A percentile compares a stretch with the other conserved stretches of the same genome.
Evolutionary conservation across 345 rosid species (phyloP).

Genomic region (Populus alba): DNA sequence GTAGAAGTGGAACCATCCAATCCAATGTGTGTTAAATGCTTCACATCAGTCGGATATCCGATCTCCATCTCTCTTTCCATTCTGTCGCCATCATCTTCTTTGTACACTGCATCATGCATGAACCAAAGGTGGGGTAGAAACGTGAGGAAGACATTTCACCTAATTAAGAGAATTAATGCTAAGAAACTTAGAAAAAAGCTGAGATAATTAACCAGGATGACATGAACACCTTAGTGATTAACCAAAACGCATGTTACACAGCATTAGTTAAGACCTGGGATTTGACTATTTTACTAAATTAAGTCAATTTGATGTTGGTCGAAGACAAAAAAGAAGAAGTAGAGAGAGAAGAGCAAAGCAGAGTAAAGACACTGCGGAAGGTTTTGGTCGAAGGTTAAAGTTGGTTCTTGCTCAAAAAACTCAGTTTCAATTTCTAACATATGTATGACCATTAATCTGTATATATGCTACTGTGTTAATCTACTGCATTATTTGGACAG

Average conservation of each 20-base stretch:
- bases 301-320: too few relatives aligned
- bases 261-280: neutral
- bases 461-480: neutral
- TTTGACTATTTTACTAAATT: too few relatives aligned
- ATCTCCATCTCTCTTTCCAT: constrained; percentile 78
- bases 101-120: neutral
- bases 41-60: constrained; percentile 92
- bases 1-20: constrained; percentile 58
- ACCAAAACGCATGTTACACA: too few relatives aligned
- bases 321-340: too few relatives aligned
- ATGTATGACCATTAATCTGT: neutral
- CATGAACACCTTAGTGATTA: too few relatives aligned
- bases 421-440: neutral
- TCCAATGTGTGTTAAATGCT: constrained; percentile 88
- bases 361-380: too few relatives aligned
- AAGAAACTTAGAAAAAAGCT: neutral
- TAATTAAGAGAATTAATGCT: neutral
- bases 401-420: too few relatives aligned
- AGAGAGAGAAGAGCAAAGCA: too few relatives aligned
- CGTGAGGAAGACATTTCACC: neutral
- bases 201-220: neutral
- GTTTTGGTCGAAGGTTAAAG: too few relatives aligned
- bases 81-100: constrained; percentile 14
- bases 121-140: neutral
- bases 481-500: neutral